These are phyloP conservation scores for Omphalotus olearius DNA, from an alignment of 1,284 basidiomycete genomes.

Conservation along the genomic window DNA sequence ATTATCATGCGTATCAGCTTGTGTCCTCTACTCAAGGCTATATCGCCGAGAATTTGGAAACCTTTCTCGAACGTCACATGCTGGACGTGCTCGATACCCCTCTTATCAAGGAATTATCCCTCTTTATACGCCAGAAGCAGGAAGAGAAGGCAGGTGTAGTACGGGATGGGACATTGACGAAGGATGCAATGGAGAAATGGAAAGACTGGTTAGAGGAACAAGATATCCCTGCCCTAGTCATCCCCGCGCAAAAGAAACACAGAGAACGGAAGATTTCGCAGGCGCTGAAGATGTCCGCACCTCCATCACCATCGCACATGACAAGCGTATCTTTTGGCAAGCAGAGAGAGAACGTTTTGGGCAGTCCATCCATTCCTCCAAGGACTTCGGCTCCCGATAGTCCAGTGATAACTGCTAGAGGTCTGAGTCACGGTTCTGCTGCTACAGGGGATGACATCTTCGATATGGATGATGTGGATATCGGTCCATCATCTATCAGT, in stretches of 20 bases:
- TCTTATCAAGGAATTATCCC: slow-evolving; percentile 67
- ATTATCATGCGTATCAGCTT: slow-evolving; percentile 74
- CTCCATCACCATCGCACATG: slow-evolving; percentile 31
- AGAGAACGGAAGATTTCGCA: slow-evolving; percentile 29
- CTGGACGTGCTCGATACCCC: slow-evolving; percentile 72
- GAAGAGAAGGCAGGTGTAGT: slow-evolving; percentile 62
- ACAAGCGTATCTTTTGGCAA: slow-evolving; percentile 22
- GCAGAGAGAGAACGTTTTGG: slow-evolving; percentile 11
- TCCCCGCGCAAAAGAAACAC: slow-evolving; percentile 31
- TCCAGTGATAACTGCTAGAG: slow-evolving; percentile 11
- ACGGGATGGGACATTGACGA: slow-evolving; percentile 54
- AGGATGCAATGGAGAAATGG: slow-evolving; percentile 60
- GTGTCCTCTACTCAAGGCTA: slow-evolving; percentile 77
- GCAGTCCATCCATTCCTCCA: slow-evolving; percentile 4
- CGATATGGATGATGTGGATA: slow-evolving; percentile 57
- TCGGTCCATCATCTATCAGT: slow-evolving; percentile 5
- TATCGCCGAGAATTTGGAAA: slow-evolving; percentile 83
- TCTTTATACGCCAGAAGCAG: slow-evolving; percentile 63
- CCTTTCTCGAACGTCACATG: slow-evolving; percentile 78
- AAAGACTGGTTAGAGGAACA: slow-evolving; percentile 76
- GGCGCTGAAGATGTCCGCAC: slow-evolving; percentile 41
- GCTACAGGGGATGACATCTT: slow-evolving; percentile 46
- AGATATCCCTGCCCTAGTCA: slow-evolving; percentile 73
- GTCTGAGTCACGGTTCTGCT: slow-evolving; percentile 14
- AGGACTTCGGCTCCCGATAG: background rate